A percentile compares a stretch with the other conserved stretches of the same genome.
Conservation (phyloP, 495 filamentous ascomycete genomes). For the Penicillium mononematosum region DNA sequence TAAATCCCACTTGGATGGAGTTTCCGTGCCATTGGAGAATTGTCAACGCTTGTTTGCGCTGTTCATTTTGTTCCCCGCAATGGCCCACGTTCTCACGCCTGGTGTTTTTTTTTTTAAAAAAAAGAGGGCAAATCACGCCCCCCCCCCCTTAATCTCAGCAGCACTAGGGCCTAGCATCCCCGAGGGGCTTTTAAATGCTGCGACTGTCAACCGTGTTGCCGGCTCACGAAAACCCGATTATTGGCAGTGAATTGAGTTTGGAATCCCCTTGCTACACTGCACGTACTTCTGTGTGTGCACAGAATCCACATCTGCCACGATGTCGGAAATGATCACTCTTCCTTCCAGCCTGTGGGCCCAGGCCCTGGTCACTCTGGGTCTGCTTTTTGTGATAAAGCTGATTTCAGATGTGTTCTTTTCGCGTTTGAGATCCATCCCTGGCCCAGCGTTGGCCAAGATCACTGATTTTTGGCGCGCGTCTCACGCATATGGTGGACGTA, state of each 20-base stretch:
- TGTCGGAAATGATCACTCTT: conserved; percentile 5
- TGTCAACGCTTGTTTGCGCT: neutral
- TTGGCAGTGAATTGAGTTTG: neutral
- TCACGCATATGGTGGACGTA: conserved; percentile 24
- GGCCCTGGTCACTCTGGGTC: conserved; percentile 7
- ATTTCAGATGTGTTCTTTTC: conserved; percentile 17
- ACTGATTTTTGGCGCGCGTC: conserved; percentile 38
- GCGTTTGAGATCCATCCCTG: conserved; percentile 38
- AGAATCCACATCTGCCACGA: conserved; percentile 1
- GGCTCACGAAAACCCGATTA: neutral
- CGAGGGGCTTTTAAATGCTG: neutral
- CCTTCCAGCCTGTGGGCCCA: conserved; percentile 14
- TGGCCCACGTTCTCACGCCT: neutral
- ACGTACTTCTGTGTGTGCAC: neutral
- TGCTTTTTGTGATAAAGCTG: conserved; percentile 17
- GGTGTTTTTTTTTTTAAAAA: too few species aligned
- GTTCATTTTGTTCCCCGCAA: neutral
- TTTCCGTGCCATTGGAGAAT: conserved; percentile 4
- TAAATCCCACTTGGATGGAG: neutral
- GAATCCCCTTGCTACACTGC: neutral
- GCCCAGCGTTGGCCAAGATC: conserved; percentile 44
- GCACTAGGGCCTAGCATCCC: neutral
- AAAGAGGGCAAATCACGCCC: neutral
- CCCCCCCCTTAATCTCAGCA: neutral
- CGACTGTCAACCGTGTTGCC: neutral